Conservation (phyloP, 768 basidiomycete species). For the Suillus subalutaceus region DNA sequence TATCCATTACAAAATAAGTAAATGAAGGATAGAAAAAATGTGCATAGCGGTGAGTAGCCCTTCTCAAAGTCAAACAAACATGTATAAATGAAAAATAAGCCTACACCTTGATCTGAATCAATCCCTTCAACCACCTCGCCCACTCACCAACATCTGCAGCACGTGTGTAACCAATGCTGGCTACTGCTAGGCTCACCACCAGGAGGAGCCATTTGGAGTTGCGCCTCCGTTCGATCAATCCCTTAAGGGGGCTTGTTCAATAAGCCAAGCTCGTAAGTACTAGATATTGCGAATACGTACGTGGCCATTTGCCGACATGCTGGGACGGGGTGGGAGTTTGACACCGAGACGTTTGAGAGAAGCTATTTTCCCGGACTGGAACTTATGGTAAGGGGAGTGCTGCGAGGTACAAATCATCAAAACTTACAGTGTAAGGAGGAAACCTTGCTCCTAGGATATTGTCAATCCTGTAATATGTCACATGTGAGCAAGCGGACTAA, state of each 20-base stretch:
- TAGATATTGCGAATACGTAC: neutral
- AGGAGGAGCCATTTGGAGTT: constrained; percentile 14
- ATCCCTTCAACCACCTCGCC: constrained; percentile 10
- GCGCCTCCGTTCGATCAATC: neutral
- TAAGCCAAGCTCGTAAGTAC: constrained; percentile 8
- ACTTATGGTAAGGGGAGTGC: neutral
- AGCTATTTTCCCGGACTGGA: constrained; percentile 29
- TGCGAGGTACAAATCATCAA: neutral
- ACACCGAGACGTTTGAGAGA: constrained; percentile 21
- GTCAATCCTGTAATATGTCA: constrained; percentile 23
- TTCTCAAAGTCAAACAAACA: neutral
- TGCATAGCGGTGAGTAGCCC: neutral
- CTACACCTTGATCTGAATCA: neutral
- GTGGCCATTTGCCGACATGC: constrained; percentile 15
- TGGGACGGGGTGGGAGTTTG: constrained; percentile 27
- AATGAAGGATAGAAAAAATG: neutral
- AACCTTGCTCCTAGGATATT: constrained; percentile 29
- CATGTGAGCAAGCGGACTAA: constrained; percentile 7
- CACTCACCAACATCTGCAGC: neutral
- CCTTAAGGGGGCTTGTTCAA: constrained; percentile 21
- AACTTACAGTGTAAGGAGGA: constrained; percentile 32
- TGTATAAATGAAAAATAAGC: constrained; percentile 15
- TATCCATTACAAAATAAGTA: neutral
- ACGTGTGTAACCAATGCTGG: constrained; percentile 13
- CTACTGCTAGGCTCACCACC: constrained; percentile 11